These are phyloP conservation scores for Glutinoglossum americanum DNA, from an alignment of 495 filamentous ascomycete genomes.

Conservation along the genomic window DNA sequence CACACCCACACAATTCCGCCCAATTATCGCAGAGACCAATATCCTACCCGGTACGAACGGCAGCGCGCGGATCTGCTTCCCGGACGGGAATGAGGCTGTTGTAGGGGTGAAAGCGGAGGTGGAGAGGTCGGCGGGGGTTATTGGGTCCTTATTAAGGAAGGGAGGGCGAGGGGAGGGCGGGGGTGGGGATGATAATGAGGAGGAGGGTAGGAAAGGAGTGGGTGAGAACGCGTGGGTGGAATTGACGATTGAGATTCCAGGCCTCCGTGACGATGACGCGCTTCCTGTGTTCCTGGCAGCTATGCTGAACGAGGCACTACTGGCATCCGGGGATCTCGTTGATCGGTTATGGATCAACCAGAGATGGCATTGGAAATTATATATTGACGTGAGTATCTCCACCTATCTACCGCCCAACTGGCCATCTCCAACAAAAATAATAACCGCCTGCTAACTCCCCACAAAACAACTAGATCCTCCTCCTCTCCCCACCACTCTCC, in stretches of 20 bases:
- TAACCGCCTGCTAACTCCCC: too few relatives aligned
- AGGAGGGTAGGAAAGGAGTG: too few relatives aligned
- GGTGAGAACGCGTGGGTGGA: conserved; percentile 62
- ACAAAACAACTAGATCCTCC: conserved; percentile 69
- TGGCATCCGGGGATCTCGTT: conserved; percentile 26
- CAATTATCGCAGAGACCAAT: conserved; percentile 67
- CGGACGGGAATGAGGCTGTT: conserved; percentile 85
- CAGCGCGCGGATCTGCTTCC: conserved; percentile 78
- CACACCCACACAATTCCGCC: conserved; percentile 68
- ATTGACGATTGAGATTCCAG: conserved; percentile 67
- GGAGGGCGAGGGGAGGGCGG: conserved; percentile 14
- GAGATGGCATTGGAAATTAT: conserved; percentile 88
- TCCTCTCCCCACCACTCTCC: conserved; percentile 75
- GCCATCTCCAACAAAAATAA: too few relatives aligned
- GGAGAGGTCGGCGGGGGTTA: conserved; percentile 32
- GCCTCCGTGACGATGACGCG: conserved; percentile 75
- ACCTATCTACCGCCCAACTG: background rate
- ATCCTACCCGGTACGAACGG: conserved; percentile 81
- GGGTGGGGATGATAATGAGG: too few relatives aligned
- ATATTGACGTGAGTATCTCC: conserved; percentile 57
- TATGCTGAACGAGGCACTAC: conserved; percentile 74
- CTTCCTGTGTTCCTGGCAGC: conserved; percentile 65
- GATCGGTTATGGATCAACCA: conserved; percentile 63
- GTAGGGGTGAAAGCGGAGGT: conserved; percentile 91
- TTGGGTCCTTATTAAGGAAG: conserved; percentile 12